Conservation (phyloP, 2,329 filamentous ascomycete species). For the Diaporthe sp. region DNA sequence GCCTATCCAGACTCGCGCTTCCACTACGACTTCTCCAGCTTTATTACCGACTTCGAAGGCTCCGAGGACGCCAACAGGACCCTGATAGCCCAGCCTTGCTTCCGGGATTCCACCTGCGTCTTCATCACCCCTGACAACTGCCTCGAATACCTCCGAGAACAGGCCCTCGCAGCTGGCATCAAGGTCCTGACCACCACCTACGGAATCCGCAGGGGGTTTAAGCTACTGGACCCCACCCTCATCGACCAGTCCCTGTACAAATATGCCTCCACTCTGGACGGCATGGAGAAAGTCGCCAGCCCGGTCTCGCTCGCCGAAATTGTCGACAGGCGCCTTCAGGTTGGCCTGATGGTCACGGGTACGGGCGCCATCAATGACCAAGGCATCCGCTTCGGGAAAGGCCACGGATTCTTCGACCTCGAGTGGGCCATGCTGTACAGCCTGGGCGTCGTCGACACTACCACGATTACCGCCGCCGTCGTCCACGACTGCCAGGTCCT, state of each 20-base stretch:
- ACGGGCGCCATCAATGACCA: constrained; percentile 54
- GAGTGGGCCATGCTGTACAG: constrained; percentile 58
- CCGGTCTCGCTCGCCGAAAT: constrained; percentile 54
- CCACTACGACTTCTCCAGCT: constrained; percentile 58
- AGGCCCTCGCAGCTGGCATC: constrained; percentile 57
- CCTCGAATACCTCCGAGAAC: constrained; percentile 55
- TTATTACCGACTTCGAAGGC: constrained; percentile 58
- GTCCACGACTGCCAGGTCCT: constrained; percentile 60
- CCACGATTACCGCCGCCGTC: constrained; percentile 51
- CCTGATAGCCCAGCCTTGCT: constrained; percentile 51
- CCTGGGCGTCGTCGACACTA: constrained; percentile 48
- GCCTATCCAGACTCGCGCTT: constrained; percentile 59
- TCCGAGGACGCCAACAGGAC: constrained; percentile 52
- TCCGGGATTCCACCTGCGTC: constrained; percentile 49
- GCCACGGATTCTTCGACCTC: constrained; percentile 57
- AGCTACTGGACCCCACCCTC: constrained; percentile 54
- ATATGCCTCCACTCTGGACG: constrained; percentile 56
- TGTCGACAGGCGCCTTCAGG: constrained; percentile 45
- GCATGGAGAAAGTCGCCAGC: constrained; percentile 58
- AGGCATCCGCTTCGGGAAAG: constrained; percentile 58
- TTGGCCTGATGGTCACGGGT: constrained; percentile 57
- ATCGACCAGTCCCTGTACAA: constrained; percentile 49
- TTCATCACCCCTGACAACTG: constrained; percentile 61
- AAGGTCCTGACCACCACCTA: constrained; percentile 58
- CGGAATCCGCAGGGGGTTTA: constrained; percentile 57